These are phyloP conservation scores for Pugionium cornutum DNA, from an alignment of 345 rosid species.

Conservation along the genomic window DNA sequence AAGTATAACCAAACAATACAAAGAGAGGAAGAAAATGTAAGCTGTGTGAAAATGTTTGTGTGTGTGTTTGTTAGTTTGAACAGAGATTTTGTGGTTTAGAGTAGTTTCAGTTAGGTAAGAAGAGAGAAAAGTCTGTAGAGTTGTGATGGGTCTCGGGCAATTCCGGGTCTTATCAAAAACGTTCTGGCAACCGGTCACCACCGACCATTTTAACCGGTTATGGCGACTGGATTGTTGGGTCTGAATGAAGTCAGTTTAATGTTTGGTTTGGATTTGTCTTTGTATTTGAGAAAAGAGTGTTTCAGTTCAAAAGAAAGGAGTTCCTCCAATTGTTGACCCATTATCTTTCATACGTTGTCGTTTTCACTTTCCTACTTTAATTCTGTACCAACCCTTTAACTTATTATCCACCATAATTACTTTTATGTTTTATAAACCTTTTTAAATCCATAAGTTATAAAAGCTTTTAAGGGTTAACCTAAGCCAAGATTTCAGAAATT, in stretches of 20 bases:
- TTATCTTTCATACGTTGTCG: conserved; percentile 3
- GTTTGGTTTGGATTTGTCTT: conserved; percentile 42
- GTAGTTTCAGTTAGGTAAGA: conserved; percentile 41
- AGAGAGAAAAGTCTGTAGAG: conserved; percentile 43
- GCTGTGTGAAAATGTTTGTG: conserved; percentile 32
- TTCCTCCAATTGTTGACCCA: conserved; percentile 39
- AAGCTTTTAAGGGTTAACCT: no score
- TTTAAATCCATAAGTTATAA: no score
- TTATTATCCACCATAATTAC: no score
- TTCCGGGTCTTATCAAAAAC: conserved; percentile 25
- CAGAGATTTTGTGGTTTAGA: conserved; percentile 37
- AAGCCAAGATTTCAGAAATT: no score
- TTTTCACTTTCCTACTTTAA: conserved; percentile 2
- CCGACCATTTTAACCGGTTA: conserved; percentile 49
- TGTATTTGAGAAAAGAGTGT: conserved; percentile 23
- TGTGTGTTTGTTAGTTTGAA: conserved; percentile 35
- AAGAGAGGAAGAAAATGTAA: conserved; percentile 37
- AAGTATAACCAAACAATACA: conserved; percentile 48
- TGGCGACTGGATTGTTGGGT: conserved; percentile 31
- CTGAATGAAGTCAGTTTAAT: conserved; percentile 23
- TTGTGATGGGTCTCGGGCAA: conserved; percentile 45
- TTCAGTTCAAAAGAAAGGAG: conserved; percentile 56
- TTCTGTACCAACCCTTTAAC: not conserved
- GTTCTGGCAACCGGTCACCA: conserved; percentile 35
- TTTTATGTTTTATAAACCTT: no score